Base-by-base conservation (phyloP, 129 eudicot genomes). In the Tanacetum coccineum region DNA sequence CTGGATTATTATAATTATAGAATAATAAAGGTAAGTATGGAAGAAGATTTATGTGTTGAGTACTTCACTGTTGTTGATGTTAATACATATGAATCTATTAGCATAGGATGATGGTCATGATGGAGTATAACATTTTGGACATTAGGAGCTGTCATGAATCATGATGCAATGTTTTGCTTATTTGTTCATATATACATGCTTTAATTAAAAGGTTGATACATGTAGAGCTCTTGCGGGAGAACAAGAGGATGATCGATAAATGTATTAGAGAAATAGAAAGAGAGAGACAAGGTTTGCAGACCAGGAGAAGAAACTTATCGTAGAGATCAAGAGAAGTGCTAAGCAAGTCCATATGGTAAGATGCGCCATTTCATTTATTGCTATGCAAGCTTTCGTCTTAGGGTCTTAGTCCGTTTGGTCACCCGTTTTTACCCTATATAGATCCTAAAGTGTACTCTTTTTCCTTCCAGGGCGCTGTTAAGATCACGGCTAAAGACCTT, bases 321-420 rank as follows among this genome's bases (percentile, higher is more conserved):
- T 74, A 1, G 97, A 91, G 82, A 91, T 91, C 62, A 91, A 91
- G 84, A 91, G 87, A 75, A 87, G 87, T 72, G 97, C 97, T 49
- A 91, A 91, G 81, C 97, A 91, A 77, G 97, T 95, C 39, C 97
- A 91, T 70, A 91, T 91, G 97, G 97, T 91, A 75, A 53, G 77
- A 39, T 40, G 2, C 11, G 20, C 62, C 52, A 39, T 61, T 46
- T 26, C 42, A 62, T n/a, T 62, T 13, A 46, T 58, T 67, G 21
- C 59, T 39, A 20, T 72, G 46, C 46, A 21, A 6, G 9, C 9
- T 62, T 72, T 2, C n/a, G 13, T 40, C 13, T 40, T 70, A 54
- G 18, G 22, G 30, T 14, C 57, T 14, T 30, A 8, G 22, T 48
- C 26, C 67, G 2, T 45, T 22, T 15, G 6, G 21, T 68, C 73